Conservation (phyloP, 371 early-diverging fungal species). For the Mucor irregularis region DNA sequence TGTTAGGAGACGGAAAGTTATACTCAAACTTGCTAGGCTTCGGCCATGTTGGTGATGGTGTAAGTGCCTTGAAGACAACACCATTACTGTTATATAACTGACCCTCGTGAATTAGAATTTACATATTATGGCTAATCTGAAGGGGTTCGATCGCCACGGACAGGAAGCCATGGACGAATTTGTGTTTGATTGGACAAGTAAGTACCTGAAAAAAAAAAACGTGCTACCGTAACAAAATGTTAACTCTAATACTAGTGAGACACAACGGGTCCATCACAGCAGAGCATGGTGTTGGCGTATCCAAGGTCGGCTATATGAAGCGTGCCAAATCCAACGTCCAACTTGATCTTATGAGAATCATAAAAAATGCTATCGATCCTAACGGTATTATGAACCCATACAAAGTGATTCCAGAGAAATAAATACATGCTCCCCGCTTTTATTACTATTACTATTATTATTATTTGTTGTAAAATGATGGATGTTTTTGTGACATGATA, state of each 20-base stretch:
- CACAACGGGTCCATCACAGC: constrained; percentile 64
- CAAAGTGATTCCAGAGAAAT: constrained; percentile 55
- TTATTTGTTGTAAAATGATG: no score
- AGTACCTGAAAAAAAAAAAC: no score
- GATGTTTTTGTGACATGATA: no score
- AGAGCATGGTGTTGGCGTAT: constrained; percentile 68
- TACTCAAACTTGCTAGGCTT: constrained; percentile 68
- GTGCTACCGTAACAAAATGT: no score
- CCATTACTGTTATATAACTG: background rate
- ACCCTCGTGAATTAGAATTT: constrained; percentile 81
- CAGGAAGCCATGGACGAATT: constrained; percentile 78
- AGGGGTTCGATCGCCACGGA: constrained; percentile 45
- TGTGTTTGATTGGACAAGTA: constrained; percentile 76
- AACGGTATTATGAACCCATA: constrained; percentile 87
- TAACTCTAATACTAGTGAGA: constrained; percentile 16
- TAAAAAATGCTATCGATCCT: constrained; percentile 80
- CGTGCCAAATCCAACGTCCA: constrained; percentile 59
- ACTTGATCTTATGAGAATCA: constrained; percentile 60
- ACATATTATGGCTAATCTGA: constrained; percentile 84
- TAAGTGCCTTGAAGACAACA: no score
- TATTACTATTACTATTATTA: constrained; percentile 61
- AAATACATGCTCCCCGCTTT: constrained; percentile 70
- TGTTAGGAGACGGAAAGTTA: constrained; percentile 46
- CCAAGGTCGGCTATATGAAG: constrained; percentile 54
- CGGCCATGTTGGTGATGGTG: constrained; percentile 89